phyloP scores from a whole-genome alignment of 331 rosid genomes.

The Prunus yedoensis region DNA sequence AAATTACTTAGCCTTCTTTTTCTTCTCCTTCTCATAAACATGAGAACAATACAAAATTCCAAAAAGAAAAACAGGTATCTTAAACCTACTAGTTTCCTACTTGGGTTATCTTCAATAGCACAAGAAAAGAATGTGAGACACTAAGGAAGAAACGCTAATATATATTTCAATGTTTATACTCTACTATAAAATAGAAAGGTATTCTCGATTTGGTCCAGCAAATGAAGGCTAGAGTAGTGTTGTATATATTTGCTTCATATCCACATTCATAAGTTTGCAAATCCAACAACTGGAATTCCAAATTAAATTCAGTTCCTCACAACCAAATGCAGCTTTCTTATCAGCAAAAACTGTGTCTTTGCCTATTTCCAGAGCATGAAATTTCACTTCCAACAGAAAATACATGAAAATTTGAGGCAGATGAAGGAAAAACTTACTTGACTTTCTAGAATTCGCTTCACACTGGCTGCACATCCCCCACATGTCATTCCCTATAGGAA shows the following conservation, averaged over 20 bases:
- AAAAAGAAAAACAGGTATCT: not conserved
- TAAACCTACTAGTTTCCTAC: not conserved
- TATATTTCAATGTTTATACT: no score
- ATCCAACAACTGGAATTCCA: not conserved
- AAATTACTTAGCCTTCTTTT: not conserved
- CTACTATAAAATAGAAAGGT: no score
- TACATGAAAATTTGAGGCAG: not conserved
- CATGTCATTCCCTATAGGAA: conserved; percentile 81
- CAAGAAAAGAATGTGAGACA: no score
- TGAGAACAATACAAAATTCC: not conserved
- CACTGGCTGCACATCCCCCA: conserved; percentile 92
- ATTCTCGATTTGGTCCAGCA: not conserved
- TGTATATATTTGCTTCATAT: no score
- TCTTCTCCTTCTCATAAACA: not conserved
- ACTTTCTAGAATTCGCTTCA: conserved; percentile 74
- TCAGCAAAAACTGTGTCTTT: not conserved
- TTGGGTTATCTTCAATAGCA: not conserved
- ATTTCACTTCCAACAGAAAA: conserved; percentile 4
- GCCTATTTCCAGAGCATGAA: not conserved
- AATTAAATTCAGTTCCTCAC: not conserved
- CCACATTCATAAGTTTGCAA: not conserved
- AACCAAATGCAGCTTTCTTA: not conserved
- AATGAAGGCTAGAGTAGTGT: not conserved
- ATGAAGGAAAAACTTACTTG: conserved; percentile 48
- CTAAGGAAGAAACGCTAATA: no score